phyloP scores from a whole-genome alignment of 2,329 filamentous ascomycete species.

The Cordyceps sp. region DNA sequence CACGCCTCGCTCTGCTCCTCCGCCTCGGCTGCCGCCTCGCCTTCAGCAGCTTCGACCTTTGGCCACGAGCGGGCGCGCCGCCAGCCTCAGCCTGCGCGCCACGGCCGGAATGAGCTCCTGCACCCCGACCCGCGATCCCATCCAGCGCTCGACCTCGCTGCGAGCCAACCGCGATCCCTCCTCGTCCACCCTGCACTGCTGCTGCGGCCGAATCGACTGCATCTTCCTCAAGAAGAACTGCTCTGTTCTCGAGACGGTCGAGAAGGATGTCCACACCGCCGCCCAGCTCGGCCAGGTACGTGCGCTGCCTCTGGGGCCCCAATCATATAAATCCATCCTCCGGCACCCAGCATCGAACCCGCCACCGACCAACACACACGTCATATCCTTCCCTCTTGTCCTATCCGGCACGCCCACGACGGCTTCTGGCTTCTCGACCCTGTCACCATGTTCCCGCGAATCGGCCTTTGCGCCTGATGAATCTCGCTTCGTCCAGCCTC shows the following conservation, averaged over 20 bases:
- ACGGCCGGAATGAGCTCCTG: too few species aligned
- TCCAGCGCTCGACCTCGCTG: constrained; percentile 5
- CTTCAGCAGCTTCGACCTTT: constrained; percentile 3
- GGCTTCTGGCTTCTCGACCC: too few species aligned
- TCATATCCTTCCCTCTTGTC: too few species aligned
- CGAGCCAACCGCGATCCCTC: constrained; percentile 8
- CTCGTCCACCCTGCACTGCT: constrained; percentile 43
- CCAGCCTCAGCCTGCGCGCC: not conserved
- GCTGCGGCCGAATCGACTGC: constrained; percentile 71
- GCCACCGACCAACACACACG: too few species aligned
- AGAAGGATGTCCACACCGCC: constrained; percentile 75
- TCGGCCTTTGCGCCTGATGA: too few species aligned
- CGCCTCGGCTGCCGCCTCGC: not conserved
- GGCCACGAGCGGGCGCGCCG: not conserved
- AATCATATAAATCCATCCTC: too few species aligned
- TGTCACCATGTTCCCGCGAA: too few species aligned
- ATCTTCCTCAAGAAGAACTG: constrained; percentile 69
- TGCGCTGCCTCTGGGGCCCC: not conserved
- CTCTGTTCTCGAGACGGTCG: constrained; percentile 59
- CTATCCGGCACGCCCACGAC: too few species aligned
- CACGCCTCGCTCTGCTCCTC: not conserved
- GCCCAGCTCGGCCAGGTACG: constrained; percentile 85
- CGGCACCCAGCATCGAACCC: too few species aligned
- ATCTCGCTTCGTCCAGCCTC: too few species aligned
- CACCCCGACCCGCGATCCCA: constrained; percentile 3